Evolutionary conservation across 192 early-diverging fungal species (phyloP), one percentile per base, ranked within the genome.

Genomic region (Entomortierella chlamydospora): DNA sequence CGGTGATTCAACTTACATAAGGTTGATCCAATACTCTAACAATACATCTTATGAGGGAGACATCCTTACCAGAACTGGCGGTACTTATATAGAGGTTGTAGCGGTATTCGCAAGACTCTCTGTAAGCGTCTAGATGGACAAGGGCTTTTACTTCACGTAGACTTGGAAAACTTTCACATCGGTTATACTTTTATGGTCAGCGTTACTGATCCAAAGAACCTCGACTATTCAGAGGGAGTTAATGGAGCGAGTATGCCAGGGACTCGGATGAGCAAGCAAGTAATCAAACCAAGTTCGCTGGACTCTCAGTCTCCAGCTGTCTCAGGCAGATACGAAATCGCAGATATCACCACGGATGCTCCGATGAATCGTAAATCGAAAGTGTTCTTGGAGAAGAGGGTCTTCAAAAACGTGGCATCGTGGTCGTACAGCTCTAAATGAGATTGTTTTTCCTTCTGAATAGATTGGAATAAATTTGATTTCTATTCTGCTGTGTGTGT

Each of bases 251-350:
- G n/a, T n/a, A n/a, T n/a, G n/a, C n/a, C n/a, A n/a, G n/a, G n/a
- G n/a, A n/a, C n/a, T n/a, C n/a, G n/a, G n/a, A n/a, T n/a, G n/a
- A n/a, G n/a, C n/a, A n/a, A n/a, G n/a, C 20, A 54, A 54, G 25
- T 54, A 54, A 5, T 23, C 52, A 3, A 65, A 65, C 34, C 50
- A 55, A 29, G 53, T 65, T 23, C 41, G 63, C 39, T 65, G 63
- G 63, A 39, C 26, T 29, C 13, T 64, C 15, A 22, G 30, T 10
- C 30, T 64, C 10, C 61, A 64, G 25, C n/a, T 64, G 18, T 12
- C 43, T 9, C 29, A 49, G n/a, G 17, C 30, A 31, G 26, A 49
- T 28, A n/a, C 47, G 7, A 29, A 51, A 11, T 29, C 49, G 2
- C 23, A 22, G 47, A 50, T 22, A 50, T 50, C 17, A 10, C 15